These are phyloP conservation scores for Stephania yunnanensis DNA, from an alignment of 164 flowering plant species.

Conservation along the genomic window DNA sequence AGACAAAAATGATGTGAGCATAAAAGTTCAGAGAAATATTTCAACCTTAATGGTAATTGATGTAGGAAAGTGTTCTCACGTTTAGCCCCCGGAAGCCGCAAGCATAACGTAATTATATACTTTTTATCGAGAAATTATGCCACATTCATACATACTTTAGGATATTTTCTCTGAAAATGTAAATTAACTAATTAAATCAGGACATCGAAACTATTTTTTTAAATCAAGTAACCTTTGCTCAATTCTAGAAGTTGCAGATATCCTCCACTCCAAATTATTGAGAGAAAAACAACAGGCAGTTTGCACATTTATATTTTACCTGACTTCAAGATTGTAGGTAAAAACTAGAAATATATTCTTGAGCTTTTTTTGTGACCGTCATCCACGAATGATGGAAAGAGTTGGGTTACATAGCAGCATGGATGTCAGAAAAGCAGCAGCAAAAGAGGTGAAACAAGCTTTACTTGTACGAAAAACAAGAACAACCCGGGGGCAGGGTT, in stretches of 20 bases:
- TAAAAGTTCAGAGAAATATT: not conserved
- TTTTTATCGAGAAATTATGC: no score
- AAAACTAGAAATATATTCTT: not conserved
- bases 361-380: not conserved
- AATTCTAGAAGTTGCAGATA: no score
- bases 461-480: not conserved
- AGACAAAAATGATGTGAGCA: not conserved
- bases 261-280: not conserved
- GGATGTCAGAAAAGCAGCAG: not conserved
- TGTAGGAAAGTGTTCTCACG: no score
- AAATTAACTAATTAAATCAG: no score
- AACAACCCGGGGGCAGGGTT: not conserved
- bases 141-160: no score
- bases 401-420: not conserved
- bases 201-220: not conserved
- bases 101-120: no score
- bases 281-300: not conserved
- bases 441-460: not conserved
- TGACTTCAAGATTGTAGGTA: not conserved
- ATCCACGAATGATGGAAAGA: not conserved
- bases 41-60: no score
- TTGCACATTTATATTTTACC: not conserved
- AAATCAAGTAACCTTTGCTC: no score
- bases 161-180: no score
- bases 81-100: no score